Evolutionary conservation across 371 early-diverging fungal genomes (phyloP).

Genomic region (Encephalitozoon romaleae): DNA sequence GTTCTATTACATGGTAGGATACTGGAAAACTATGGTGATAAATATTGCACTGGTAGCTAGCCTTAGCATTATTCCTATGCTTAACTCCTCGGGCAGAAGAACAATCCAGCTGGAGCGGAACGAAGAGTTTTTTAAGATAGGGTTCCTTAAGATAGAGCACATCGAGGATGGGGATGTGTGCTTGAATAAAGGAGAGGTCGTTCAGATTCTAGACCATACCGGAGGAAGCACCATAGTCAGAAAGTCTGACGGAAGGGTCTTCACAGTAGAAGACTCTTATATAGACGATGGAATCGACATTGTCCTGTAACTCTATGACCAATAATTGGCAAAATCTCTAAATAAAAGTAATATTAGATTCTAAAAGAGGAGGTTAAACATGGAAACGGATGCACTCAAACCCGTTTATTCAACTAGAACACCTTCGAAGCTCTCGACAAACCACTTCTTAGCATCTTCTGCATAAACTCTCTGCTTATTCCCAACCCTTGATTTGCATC

Average conservation of each 20-base stretch:
- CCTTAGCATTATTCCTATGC: neutral
- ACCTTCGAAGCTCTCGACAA: conserved; percentile 61
- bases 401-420: conserved; percentile 45
- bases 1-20: neutral
- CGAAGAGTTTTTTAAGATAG: conserved; percentile 26
- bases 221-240: conserved; percentile 11
- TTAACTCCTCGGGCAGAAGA: neutral
- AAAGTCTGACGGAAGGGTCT: conserved; percentile 5
- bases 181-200: conserved; percentile 12
- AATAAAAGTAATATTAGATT: neutral
- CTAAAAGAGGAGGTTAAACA: neutral
- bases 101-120: conserved; percentile 6
- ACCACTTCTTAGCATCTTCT: conserved; percentile 68
- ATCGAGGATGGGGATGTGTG: neutral
- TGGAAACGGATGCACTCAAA: neutral
- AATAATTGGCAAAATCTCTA: neutral
- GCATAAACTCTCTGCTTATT: conserved; percentile 80
- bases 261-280: neutral
- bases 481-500: conserved; percentile 74
- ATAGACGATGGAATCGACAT: conserved; percentile 25
- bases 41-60: neutral
- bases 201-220: conserved; percentile 15
- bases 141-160: neutral
- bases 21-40: neutral
- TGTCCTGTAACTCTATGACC: neutral